These are phyloP conservation scores for Panaeolus cyanescens DNA, from an alignment of 768 basidiomycete species.

Conservation along the genomic window DNA sequence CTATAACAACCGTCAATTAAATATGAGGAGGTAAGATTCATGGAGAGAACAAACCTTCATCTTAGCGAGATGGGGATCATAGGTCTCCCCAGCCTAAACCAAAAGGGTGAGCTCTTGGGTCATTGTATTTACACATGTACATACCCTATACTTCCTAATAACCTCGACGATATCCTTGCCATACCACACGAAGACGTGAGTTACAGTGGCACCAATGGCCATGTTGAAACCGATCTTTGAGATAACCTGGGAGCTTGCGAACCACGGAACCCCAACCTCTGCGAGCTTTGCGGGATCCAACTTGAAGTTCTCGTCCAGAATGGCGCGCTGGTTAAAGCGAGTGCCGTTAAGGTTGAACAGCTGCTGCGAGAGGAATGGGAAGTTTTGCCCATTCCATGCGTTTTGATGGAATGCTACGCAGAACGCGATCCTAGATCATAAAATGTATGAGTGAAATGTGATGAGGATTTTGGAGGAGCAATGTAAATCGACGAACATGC, in stretches of 20 bases:
- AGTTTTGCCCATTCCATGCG: slow-evolving; percentile 57
- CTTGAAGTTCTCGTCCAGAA: slow-evolving; percentile 50
- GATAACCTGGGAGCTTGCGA: slow-evolving; percentile 45
- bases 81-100: slow-evolving; percentile 30
- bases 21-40: slow-evolving; percentile 2
- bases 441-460: background rate
- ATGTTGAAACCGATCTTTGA: slow-evolving; percentile 38
- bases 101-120: too few relatives aligned
- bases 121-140: too few relatives aligned
- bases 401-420: slow-evolving; percentile 48
- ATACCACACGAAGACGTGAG: slow-evolving; percentile 56
- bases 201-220: slow-evolving; percentile 49
- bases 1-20: slow-evolving; percentile 1
- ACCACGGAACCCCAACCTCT: slow-evolving; percentile 47
- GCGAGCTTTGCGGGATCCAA: slow-evolving; percentile 52
- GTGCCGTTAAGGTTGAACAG: slow-evolving; percentile 56
- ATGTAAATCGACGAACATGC: slow-evolving; percentile 41
- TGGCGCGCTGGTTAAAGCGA: slow-evolving; percentile 50
- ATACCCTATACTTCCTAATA: slow-evolving; percentile 42
- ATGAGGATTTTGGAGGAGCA: background rate
- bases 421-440: slow-evolving; percentile 44
- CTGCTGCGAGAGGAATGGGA: slow-evolving; percentile 59
- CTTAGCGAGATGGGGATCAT: slow-evolving; percentile 58
- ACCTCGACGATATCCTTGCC: slow-evolving; percentile 46
- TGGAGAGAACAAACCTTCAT: slow-evolving; percentile 48